These are phyloP conservation scores for Magnolia sinica DNA, from an alignment of 164 flowering plant genomes.

Conservation along the genomic window DNA sequence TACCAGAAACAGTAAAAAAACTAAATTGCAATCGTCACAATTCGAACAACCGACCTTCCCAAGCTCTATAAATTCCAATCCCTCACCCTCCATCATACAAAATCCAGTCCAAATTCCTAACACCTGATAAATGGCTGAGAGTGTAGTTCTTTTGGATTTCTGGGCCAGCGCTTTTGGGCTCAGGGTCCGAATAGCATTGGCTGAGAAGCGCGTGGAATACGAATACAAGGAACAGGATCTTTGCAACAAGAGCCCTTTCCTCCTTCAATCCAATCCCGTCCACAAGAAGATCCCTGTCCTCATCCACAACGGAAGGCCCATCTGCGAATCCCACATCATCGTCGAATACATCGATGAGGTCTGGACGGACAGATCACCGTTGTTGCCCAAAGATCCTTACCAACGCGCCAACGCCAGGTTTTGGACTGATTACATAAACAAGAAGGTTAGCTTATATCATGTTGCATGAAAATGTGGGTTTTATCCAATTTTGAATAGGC, in stretches of 20 bases:
- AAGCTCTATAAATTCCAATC: no score
- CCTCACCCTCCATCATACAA: no score
- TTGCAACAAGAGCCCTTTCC: slow-evolving; percentile 8
- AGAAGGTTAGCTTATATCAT: slow-evolving; percentile 7
- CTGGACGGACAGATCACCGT: slow-evolving; percentile 15
- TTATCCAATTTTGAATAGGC: no score
- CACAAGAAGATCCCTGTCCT: slow-evolving; percentile 27
- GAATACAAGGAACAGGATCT: slow-evolving; percentile 25
- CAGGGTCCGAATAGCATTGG: slow-evolving; percentile 35
- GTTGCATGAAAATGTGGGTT: no score
- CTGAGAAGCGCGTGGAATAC: slow-evolving; percentile 28
- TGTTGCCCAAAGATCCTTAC: slow-evolving; percentile 21
- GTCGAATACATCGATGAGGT: slow-evolving; percentile 20
- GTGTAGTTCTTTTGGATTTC: neutral
- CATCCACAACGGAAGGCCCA: slow-evolving; percentile 20
- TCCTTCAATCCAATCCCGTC: slow-evolving; percentile 20
- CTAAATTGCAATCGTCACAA: no score
- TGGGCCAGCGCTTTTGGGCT: slow-evolving; percentile 22
- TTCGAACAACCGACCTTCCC: no score
- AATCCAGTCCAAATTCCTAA: no score
- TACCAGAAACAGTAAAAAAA: no score
- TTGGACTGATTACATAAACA: slow-evolving; percentile 19
- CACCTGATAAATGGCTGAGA: neutral
- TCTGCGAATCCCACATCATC: slow-evolving; percentile 26
- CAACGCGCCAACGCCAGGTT: slow-evolving; percentile 15